Base-by-base conservation (phyloP, 257 asterid species). In the Linderniella brevidens region DNA sequence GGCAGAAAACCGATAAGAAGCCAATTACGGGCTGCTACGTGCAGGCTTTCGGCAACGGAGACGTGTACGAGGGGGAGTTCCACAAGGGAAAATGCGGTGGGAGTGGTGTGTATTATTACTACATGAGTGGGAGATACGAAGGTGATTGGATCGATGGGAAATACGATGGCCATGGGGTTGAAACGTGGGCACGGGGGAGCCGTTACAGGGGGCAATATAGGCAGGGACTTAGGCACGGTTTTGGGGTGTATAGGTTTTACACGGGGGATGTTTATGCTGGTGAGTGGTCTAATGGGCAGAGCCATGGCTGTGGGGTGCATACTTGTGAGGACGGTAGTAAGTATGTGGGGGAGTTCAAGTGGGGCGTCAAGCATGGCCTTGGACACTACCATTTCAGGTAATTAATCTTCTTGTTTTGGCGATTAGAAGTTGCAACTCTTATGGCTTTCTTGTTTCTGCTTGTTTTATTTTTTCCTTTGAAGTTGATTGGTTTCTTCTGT, bases 191-290 rank as follows among this genome's bases (percentile, higher is more conserved):
- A 0, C 69, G 85, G 53, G 96, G 96, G 8, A 85, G 96, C 58
- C 64, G 93, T 13, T 76, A 85, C 50, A 65, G 92, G 55, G 95
- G 95, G 45, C 95, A 84, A 63, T 78, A 80, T 51, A 69, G 87
- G 59, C 92, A 78, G 58, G 95, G 96, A 12, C 92, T 85, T 56
- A 74, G 93, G 66, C 92, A 85, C 64, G 92, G 96, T 57, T 76
- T 76, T 63, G 93, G 96, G 5, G 93, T 85, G 45, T 85, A 78
- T 53, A 68, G 93, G 65, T 85, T 85, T 65, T 85, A 80, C 50
- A 85, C 96, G 0, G 96, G 96, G 17, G 96, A 85, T 70, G 92
- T 85, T n/a, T 85, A 85, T 61, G 85, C 96, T 17, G 93, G 96
- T 37, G 96, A 85, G 51, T 85, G 96, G 96, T 85, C 79, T 13